A percentile compares a stretch with the other conserved stretches of the same genome.
Conservation (phyloP, 129 eudicot genomes). For the Flaveria ramosissima region DNA sequence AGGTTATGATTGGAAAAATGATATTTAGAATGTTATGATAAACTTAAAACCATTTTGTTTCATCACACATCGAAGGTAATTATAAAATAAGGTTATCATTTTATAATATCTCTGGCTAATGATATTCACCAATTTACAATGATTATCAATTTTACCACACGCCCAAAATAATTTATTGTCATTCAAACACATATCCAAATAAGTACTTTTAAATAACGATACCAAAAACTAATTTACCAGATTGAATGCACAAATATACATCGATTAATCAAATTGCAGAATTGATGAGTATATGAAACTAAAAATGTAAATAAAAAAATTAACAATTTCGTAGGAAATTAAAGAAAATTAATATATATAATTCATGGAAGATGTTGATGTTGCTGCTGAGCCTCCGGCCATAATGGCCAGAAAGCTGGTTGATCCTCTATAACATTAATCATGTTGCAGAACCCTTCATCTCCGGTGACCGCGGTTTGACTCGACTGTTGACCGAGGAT, state of each 20-base stretch:
- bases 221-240: not conserved
- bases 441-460: slow-evolving; percentile 69
- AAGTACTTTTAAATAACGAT: too few species aligned
- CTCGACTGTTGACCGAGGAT: slow-evolving; percentile 37
- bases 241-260: slow-evolving; percentile 37
- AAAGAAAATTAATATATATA: not conserved
- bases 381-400: slow-evolving; percentile 60
- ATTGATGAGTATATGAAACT: slow-evolving; percentile 17
- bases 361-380: slow-evolving; percentile 6
- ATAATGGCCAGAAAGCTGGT: slow-evolving; percentile 66
- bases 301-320: slow-evolving; percentile 21
- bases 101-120: too few species aligned
- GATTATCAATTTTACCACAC: not conserved
- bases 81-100: too few species aligned
- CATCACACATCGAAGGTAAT: too few species aligned
- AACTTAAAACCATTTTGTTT: too few species aligned
- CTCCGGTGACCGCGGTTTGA: slow-evolving; percentile 40
- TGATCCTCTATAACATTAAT: slow-evolving; percentile 62
- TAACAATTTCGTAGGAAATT: slow-evolving; percentile 8
- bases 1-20: too few species aligned
- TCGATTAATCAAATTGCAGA: slow-evolving; percentile 30
- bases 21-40: too few species aligned
- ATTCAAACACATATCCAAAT: not conserved
- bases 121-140: not conserved
- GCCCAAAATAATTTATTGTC: not conserved